Evolutionary conservation across 371 early-diverging fungal genomes (phyloP).

Genomic region (Mortierella sp.): DNA sequence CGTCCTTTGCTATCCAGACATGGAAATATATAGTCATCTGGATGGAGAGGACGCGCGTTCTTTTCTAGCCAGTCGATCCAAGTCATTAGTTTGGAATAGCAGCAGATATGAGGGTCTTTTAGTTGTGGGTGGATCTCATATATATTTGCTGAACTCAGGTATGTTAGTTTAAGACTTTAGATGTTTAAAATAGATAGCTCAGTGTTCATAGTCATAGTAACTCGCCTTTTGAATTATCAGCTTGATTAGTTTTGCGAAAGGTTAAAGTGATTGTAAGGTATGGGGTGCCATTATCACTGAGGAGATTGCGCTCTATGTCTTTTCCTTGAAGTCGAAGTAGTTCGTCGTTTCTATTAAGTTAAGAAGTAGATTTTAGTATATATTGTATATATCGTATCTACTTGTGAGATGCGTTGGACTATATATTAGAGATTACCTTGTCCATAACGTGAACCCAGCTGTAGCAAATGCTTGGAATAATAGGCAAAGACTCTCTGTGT

Average conservation of each 20-base stretch:
- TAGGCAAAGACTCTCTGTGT: constrained; percentile 4
- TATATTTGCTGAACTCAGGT: constrained; percentile 7
- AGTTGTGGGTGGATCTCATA: constrained; percentile 16
- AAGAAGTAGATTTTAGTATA: not conserved
- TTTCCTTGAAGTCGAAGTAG: constrained; percentile 8
- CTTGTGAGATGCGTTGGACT: not conserved
- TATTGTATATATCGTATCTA: not conserved
- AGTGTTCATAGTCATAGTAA: too few species aligned
- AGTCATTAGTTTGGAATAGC: constrained; percentile 1
- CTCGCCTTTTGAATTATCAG: not conserved
- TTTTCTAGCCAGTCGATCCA: constrained; percentile 16
- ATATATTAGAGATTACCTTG: not conserved
- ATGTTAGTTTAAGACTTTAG: too few species aligned
- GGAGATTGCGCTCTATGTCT: not conserved
- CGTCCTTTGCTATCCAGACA: not conserved
- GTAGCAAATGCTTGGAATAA: constrained; percentile 20
- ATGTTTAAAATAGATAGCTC: too few species aligned
- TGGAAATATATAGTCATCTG: constrained; percentile 15
- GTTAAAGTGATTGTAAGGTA: constrained; percentile 5
- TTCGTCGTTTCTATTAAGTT: too few species aligned
- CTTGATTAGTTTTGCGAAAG: constrained; percentile 12
- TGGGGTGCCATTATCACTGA: not conserved
- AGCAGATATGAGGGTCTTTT: not conserved
- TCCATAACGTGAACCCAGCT: constrained; percentile 11
- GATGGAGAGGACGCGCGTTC: not conserved